Percentiles rank a stretch among this genome's conserved stretches.
Conservation (phyloP, 1,284 basidiomycete genomes). For the Puccinia triticina region DNA sequence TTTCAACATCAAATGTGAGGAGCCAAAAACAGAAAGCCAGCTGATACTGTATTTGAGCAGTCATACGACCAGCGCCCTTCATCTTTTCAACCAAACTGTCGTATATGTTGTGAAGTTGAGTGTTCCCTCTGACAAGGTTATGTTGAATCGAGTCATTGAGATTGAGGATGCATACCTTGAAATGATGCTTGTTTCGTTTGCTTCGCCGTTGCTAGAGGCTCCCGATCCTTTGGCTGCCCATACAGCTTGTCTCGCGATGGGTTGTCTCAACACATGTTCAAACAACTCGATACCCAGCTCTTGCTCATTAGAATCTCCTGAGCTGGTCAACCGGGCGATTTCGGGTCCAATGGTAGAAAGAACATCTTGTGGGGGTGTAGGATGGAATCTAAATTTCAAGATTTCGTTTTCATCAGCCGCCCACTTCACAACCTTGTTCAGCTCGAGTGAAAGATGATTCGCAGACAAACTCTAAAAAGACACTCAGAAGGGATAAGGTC, state of each 20-base stretch:
- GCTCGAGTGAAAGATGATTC: neutral
- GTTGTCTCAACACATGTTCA: constrained; percentile 39
- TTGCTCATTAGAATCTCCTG: constrained; percentile 46
- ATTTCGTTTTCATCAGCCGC: constrained; percentile 21
- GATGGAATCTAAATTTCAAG: constrained; percentile 13
- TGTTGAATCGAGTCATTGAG: neutral
- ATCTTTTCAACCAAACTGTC: constrained; percentile 31
- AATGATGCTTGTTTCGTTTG: neutral
- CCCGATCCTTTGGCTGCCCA: constrained; percentile 3
- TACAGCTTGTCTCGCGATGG: constrained; percentile 10
- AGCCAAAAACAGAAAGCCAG: constrained; percentile 91
- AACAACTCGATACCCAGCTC: constrained; percentile 42
- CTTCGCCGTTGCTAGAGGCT: neutral
- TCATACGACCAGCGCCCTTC: constrained; percentile 60
- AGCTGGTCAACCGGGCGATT: constrained; percentile 16
- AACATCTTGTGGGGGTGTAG: constrained; percentile 30
- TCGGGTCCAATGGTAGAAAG: neutral
- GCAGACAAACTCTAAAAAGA: constrained; percentile 70
- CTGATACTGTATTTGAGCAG: constrained; percentile 94
- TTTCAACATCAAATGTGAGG: constrained; percentile 81
- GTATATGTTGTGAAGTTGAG: neutral
- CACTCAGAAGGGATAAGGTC: constrained; percentile 80
- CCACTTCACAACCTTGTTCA: constrained; percentile 41
- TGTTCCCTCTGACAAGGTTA: neutral
- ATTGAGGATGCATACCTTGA: constrained; percentile 24